A percentile compares a stretch with the other conserved stretches of the same genome.
Conservation (phyloP, 345 rosid species). For the Eucalyptus viminalis region DNA sequence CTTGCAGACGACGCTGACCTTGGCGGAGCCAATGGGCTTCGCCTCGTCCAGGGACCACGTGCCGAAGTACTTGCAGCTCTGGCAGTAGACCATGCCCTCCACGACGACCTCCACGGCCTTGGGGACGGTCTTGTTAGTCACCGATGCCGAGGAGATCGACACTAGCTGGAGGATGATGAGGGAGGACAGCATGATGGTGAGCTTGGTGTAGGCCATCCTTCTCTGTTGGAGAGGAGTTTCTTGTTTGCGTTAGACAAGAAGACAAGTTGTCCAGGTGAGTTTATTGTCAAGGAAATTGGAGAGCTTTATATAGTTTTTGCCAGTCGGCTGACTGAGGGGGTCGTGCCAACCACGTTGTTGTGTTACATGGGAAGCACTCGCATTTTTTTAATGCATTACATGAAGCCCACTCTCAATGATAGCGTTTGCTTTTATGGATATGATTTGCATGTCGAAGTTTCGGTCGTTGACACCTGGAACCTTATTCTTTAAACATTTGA, state of each 20-base stretch:
- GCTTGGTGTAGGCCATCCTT: not conserved
- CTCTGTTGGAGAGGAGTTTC: not conserved
- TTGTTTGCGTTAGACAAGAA: not conserved
- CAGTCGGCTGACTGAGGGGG: not conserved
- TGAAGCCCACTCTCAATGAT: not conserved
- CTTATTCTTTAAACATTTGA: not conserved
- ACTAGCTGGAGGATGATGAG: not conserved
- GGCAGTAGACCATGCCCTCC: constrained; percentile 86
- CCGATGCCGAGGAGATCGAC: not conserved
- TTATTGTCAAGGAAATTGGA: not conserved
- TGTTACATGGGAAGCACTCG: not conserved
- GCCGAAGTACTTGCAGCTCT: constrained; percentile 47
- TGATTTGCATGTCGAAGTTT: not conserved
- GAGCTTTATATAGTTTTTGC: not conserved
- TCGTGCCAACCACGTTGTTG: not conserved
- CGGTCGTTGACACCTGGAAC: not conserved
- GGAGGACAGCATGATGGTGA: not conserved
- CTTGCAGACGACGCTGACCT: constrained; percentile 64
- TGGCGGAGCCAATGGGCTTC: constrained; percentile 52
- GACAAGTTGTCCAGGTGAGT: not conserved
- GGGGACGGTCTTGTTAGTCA: not conserved
- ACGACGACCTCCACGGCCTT: constrained; percentile 41
- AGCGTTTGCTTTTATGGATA: not conserved
- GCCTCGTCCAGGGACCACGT: constrained; percentile 67
- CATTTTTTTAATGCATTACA: not conserved